phyloP scores from a whole-genome alignment of 345 rosid genomes.

The Cardamine chenopodiifolia region DNA sequence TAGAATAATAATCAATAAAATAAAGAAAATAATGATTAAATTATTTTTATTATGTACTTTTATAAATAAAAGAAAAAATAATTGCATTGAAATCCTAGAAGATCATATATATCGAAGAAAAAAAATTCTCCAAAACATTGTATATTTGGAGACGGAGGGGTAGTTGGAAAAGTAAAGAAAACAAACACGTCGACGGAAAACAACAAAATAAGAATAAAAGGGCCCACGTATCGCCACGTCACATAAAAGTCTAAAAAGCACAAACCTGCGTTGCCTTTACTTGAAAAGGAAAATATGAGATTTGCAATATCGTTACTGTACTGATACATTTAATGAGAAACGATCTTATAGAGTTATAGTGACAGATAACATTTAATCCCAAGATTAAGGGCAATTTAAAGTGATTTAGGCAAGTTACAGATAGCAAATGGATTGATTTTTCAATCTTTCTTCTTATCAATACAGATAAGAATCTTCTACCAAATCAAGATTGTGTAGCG shows the following conservation, averaged over 20 bases:
- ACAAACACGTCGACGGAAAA: constrained; percentile 23
- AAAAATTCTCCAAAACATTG: no score
- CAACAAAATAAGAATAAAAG: constrained; percentile 16
- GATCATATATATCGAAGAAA: no score
- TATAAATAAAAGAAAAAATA: no score
- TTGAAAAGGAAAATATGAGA: constrained; percentile 23
- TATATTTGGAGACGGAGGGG: no score
- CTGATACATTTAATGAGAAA: no score
- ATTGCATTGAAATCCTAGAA: no score
- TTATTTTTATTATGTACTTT: no score
- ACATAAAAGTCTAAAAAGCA: constrained; percentile 22
- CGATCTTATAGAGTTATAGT: not conserved
- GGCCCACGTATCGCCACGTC: constrained; percentile 25
- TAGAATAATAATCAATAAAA: no score
- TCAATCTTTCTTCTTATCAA: not conserved
- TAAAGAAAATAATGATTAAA: no score
- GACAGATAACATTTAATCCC: not conserved
- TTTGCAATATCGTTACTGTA: no score
- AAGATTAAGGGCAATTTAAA: not conserved
- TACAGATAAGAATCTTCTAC: not conserved
- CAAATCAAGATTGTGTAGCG: not conserved
- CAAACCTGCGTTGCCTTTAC: constrained; percentile 36
- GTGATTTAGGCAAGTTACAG: not conserved
- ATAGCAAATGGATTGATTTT: not conserved
- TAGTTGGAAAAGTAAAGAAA: constrained; percentile 8